These are phyloP conservation scores for Termitomyces sp. DNA, from an alignment of 768 basidiomycete genomes.

Conservation along the genomic window DNA sequence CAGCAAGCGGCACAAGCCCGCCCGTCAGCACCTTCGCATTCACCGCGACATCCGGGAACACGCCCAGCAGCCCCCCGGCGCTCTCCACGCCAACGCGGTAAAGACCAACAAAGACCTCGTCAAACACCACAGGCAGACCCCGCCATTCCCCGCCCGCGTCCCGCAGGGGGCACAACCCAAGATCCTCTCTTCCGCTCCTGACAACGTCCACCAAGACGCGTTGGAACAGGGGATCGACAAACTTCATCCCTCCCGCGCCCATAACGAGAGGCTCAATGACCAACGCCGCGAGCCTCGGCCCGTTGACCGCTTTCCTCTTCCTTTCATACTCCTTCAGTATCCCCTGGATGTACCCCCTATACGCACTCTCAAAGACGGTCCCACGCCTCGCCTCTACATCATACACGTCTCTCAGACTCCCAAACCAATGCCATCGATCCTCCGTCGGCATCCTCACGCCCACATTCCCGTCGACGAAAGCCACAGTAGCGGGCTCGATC, in stretches of 20 bases:
- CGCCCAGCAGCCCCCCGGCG: conserved; percentile 58
- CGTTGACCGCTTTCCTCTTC: conserved; percentile 21
- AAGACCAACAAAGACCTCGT: conserved; percentile 95
- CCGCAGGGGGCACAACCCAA: conserved; percentile 1
- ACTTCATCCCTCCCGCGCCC: conserved; percentile 96
- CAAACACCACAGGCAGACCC: conserved; percentile 87
- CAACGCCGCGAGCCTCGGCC: conserved; percentile 59
- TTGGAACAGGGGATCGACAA: conserved; percentile 96
- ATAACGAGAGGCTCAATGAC: conserved; percentile 90
- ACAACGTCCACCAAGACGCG: conserved; percentile 79
- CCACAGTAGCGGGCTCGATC: conserved; percentile 85
- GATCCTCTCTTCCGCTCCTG: conserved; percentile 26
- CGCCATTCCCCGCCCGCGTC: conserved; percentile 34
- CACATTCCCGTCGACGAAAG: conserved; percentile 54
- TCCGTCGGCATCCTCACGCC: conserved; percentile 45
- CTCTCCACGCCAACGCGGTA: conserved; percentile 77
- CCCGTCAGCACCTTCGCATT: conserved; percentile 94
- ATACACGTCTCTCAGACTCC: conserved; percentile 59
- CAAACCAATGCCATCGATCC: conserved; percentile 21
- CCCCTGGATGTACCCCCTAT: conserved; percentile 51
- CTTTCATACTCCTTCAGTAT: conserved; percentile 42
- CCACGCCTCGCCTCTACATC: conserved; percentile 56
- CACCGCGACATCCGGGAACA: conserved; percentile 81
- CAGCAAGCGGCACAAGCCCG: conserved; percentile 80
- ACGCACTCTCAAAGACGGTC: conserved; percentile 56